These are phyloP conservation scores for Pyrenula massariospora DNA, from an alignment of 495 filamentous ascomycete species.

Conservation along the genomic window DNA sequence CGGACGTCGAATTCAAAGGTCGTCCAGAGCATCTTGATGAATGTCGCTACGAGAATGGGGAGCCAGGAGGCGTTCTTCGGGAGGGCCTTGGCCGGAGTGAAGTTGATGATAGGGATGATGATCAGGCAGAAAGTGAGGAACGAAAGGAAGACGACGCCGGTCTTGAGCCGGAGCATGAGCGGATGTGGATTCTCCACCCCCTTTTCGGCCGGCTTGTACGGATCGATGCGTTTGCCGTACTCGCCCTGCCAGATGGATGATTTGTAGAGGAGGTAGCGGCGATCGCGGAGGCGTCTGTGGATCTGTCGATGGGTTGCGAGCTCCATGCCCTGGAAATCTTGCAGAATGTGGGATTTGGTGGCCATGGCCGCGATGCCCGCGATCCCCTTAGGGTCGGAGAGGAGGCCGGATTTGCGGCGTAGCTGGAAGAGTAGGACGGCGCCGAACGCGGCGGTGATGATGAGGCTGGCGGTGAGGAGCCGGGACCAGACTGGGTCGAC, in stretches of 20 bases:
- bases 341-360: slow-evolving; percentile 56
- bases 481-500: slow-evolving; percentile 50
- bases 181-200: slow-evolving; percentile 46
- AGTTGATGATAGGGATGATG: slow-evolving; percentile 45
- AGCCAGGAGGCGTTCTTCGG: slow-evolving; percentile 53
- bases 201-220: slow-evolving; percentile 22
- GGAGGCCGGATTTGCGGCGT: slow-evolving; percentile 49
- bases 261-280: slow-evolving; percentile 58
- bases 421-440: slow-evolving; percentile 41
- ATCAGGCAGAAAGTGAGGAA: slow-evolving; percentile 34
- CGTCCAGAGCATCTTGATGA: slow-evolving; percentile 55
- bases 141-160: slow-evolving; percentile 47
- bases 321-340: slow-evolving; percentile 64
- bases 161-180: slow-evolving; percentile 49
- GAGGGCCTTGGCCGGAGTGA: slow-evolving; percentile 38
- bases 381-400: slow-evolving; percentile 60
- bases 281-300: slow-evolving; percentile 48
- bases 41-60: slow-evolving; percentile 47
- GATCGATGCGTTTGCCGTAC: slow-evolving; percentile 22
- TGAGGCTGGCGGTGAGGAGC: slow-evolving; percentile 35
- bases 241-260: slow-evolving; percentile 49
- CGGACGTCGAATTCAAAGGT: slow-evolving; percentile 60
- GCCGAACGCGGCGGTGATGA: slow-evolving; percentile 43
- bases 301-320: slow-evolving; percentile 51
- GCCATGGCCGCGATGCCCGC: slow-evolving; percentile 67